These are phyloP conservation scores for Thraustotheca clavata DNA, from an alignment of 352 stramenopile genomes.

Conservation along the genomic window DNA sequence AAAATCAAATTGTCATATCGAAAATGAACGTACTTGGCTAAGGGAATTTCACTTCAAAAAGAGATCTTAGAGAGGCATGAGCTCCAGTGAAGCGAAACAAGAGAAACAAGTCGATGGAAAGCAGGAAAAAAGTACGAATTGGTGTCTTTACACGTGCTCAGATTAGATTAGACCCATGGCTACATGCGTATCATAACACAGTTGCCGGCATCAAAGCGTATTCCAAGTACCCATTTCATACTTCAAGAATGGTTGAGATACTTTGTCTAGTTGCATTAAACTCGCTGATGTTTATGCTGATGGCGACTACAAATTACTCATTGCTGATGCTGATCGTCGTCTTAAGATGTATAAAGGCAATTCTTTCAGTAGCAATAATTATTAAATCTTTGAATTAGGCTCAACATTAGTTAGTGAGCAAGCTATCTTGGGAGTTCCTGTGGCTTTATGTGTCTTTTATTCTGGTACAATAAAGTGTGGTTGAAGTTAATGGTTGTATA, in stretches of 20 bases:
- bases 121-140: background rate
- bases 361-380: background rate
- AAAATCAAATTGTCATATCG: too few species aligned
- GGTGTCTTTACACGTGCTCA: background rate
- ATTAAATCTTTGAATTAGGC: slow-evolving; percentile 1
- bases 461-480: slow-evolving; percentile 27
- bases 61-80: too few species aligned
- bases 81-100: too few species aligned
- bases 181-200: slow-evolving; percentile 85
- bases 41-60: too few species aligned
- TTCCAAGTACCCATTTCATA: slow-evolving; percentile 30
- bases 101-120: background rate
- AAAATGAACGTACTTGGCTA: too few species aligned
- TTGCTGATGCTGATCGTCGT: slow-evolving; percentile 67
- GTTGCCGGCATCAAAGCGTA: slow-evolving; percentile 82
- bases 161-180: slow-evolving; percentile 39
- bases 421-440: slow-evolving; percentile 65
- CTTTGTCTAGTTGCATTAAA: slow-evolving; percentile 54
- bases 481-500: background rate
- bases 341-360: slow-evolving; percentile 86
- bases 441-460: slow-evolving; percentile 69
- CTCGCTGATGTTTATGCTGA: slow-evolving; percentile 79
- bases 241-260: too few species aligned
- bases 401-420: slow-evolving; percentile 73
- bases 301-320: slow-evolving; percentile 68